Percentiles rank a stretch among this genome's conserved stretches.
Evolutionary conservation across 129 eudicot species (phyloP).

Genomic region (Flaveria bidentis): DNA sequence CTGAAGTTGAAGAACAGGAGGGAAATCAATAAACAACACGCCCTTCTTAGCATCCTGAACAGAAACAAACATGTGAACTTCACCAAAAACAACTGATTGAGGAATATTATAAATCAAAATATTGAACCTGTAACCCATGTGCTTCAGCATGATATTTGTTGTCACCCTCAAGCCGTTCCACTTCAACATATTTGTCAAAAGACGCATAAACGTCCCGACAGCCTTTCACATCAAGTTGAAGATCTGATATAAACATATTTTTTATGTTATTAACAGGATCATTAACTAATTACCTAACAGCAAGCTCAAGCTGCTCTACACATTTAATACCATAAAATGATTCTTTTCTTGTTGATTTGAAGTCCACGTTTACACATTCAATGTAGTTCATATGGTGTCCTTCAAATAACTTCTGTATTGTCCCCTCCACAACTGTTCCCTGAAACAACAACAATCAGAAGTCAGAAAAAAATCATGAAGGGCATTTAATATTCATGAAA

Average conservation of each 20-base stretch:
- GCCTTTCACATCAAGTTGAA: constrained; percentile 98
- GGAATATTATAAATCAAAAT: constrained; percentile 6
- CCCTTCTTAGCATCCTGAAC: constrained; percentile 79
- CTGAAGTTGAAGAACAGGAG: constrained; percentile 86
- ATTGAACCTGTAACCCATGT: constrained; percentile 81
- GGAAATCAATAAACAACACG: constrained; percentile 77
- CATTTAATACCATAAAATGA: constrained; percentile 78
- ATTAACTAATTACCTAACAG: background rate
- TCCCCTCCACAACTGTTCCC: constrained; percentile 99
- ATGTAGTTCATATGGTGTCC: constrained; percentile 98
- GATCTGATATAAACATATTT: constrained; percentile 56
- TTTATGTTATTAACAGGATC: constrained; percentile 4
- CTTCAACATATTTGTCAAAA: constrained; percentile 97
- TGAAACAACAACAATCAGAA: constrained; percentile 39
- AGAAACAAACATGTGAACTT: constrained; percentile 20
- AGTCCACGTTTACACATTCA: constrained; percentile 91
- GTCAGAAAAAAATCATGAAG: constrained; percentile 24
- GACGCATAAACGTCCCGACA: constrained; percentile 96
- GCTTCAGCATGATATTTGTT: constrained; percentile 91
- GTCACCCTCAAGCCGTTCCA: constrained; percentile 96
- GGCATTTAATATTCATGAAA: background rate
- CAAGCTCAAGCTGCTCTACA: constrained; percentile 12
- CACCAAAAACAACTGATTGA: background rate
- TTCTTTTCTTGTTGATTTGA: constrained; percentile 94
- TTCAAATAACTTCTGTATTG: constrained; percentile 94